A percentile compares a stretch with the other conserved stretches of the same genome.
These are phyloP conservation scores for Endocarpon pusillum DNA, from an alignment of 495 filamentous ascomycete genomes.

Conservation along the genomic window DNA sequence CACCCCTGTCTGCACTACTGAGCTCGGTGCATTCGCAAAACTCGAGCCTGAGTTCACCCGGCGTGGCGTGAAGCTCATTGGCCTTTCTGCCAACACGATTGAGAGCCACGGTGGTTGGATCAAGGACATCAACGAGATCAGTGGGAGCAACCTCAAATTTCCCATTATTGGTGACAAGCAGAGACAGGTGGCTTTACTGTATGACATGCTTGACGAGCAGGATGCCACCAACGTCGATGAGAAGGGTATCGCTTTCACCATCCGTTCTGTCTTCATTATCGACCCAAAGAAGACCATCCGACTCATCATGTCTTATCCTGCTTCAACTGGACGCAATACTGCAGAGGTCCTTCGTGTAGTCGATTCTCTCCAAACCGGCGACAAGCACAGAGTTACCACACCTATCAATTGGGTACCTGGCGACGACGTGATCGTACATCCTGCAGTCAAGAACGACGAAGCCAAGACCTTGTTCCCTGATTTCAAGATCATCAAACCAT, in stretches of 20 bases:
- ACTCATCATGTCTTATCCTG: constrained; percentile 89
- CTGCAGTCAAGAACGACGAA: constrained; percentile 67
- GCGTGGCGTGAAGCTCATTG: constrained; percentile 89
- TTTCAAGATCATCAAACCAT: constrained; percentile 88
- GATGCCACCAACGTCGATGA: constrained; percentile 75
- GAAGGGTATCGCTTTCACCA: constrained; percentile 96
- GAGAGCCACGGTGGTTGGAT: constrained; percentile 57
- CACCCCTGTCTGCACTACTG: constrained; percentile 94
- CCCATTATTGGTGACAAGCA: constrained; percentile 97
- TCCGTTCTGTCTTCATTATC: constrained; percentile 97
- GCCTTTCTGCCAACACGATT: constrained; percentile 45
- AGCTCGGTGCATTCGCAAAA: constrained; percentile 93
- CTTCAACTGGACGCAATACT: constrained; percentile 91
- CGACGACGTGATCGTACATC: constrained; percentile 93
- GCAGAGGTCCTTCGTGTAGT: constrained; percentile 90
- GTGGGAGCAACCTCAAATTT: constrained; percentile 64
- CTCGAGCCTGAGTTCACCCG: constrained; percentile 92
- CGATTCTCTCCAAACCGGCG: constrained; percentile 91
- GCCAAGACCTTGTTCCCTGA: constrained; percentile 84
- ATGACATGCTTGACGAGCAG: constrained; percentile 92
- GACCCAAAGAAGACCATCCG: constrained; percentile 98
- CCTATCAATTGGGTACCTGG: constrained; percentile 83
- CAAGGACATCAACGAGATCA: constrained; percentile 91
- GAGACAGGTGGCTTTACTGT: constrained; percentile 75
- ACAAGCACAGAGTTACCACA: constrained; percentile 88